A percentile compares a stretch with the other conserved stretches of the same genome.
phyloP scores from a whole-genome alignment of 768 basidiomycete genomes.

The Amanita phalloides region DNA sequence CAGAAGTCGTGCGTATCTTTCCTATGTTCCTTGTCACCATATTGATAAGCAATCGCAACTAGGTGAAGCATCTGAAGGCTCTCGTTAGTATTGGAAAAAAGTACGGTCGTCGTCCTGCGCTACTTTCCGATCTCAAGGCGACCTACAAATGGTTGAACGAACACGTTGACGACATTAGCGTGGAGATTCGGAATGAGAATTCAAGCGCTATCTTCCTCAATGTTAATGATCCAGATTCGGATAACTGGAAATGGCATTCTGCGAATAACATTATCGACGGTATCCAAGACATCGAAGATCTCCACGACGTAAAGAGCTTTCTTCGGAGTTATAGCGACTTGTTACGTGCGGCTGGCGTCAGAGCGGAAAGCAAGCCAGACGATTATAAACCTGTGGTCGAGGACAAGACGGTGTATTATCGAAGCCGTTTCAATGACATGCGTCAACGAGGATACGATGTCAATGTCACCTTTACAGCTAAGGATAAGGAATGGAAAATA shows the following conservation, averaged over 20 bases:
- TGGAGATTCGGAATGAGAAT: conserved; percentile 11
- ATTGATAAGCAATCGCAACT: neutral
- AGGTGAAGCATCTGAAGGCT: conserved; percentile 31
- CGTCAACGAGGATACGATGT: conserved; percentile 20
- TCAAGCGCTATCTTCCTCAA: conserved; percentile 32
- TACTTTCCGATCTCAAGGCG: conserved; percentile 26
- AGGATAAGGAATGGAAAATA: conserved; percentile 10
- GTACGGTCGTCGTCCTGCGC: conserved; percentile 13
- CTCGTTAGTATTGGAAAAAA: conserved; percentile 20
- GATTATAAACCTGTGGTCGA: conserved; percentile 7
- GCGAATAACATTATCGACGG: conserved; percentile 29
- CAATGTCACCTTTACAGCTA: conserved; percentile 24
- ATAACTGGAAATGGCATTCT: conserved; percentile 28
- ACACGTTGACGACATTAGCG: conserved; percentile 11
- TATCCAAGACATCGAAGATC: conserved; percentile 17
- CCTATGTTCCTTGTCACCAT: neutral
- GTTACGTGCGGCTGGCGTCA: conserved; percentile 22
- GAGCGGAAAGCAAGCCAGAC: conserved; percentile 10
- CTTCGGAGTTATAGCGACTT: conserved; percentile 21
- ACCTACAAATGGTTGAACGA: conserved; percentile 35
- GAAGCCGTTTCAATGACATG: conserved; percentile 22
- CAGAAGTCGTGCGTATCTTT: conserved; percentile 30
- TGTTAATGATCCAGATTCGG: conserved; percentile 24
- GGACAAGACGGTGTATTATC: conserved; percentile 11
- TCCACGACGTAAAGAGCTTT: conserved; percentile 22